Evolutionary conservation across 768 basidiomycete species (phyloP), one percentile per base, ranked within the genome.

Genomic region (Mycena vulgaris): DNA sequence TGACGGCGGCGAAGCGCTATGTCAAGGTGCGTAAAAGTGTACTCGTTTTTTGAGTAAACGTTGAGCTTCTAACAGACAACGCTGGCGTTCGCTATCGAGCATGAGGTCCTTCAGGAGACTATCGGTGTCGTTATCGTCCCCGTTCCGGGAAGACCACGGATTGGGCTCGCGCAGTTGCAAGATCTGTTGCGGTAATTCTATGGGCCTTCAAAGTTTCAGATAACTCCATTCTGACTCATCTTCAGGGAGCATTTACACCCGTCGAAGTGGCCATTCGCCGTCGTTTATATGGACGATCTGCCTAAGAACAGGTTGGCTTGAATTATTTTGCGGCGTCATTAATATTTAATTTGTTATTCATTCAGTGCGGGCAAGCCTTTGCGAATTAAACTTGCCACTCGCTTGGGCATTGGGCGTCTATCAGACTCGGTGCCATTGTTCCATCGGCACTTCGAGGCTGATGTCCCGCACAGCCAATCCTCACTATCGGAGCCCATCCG

Each of bases 211-310:
- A n/a, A n/a, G n/a, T 27, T 52, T 21, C 35, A 37, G 9, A 19
- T 9, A 21, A 16, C 11, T 6, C 16, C 13, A 2, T n/a, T 5
- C 53, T 25, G 55, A 16, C 30, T n/a, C 7, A 6, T 23, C 10
- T n/a, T 10, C 42, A 85, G 84, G 56, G 83, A 83, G 11, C 79
- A 84, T 69, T 76, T 87, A 6, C 86, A 86, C 63, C 84, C 86
- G 10, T 84, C 84, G 4, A 86, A 86, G 75, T 87, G 86, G 86
- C 86, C 86, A 0, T 85, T 82, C 72, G 81, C 79, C 0, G 68
- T 87, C 31, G 82, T 87, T 25, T 87, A 85, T 71, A 86, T 87
- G 82, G 75, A 81, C 28, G 83, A 84, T 63, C 70, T 87, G 4
- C 86, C 86, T 10, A 86, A 85, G 77, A 86, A 86, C 75, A 80